phyloP scores from a whole-genome alignment of 345 rosid species.

The Mercurialis annua region DNA sequence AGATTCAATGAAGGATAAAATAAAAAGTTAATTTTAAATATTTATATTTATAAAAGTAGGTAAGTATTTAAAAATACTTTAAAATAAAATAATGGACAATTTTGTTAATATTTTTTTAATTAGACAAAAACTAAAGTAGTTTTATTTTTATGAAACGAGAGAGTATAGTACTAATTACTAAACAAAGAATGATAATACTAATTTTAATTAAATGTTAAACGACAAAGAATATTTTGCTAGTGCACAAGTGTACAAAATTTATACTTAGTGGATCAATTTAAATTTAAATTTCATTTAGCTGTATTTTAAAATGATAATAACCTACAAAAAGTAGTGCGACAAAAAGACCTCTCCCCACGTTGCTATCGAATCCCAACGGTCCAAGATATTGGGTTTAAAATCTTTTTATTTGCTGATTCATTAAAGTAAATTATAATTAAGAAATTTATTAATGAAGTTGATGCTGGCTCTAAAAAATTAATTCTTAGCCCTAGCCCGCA shows the following conservation, averaged over 20 bases:
- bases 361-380: conserved; percentile 14
- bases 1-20: too few species aligned
- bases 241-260: conserved; percentile 19
- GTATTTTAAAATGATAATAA: neutral
- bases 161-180: neutral
- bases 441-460: neutral
- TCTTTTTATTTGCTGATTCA: neutral
- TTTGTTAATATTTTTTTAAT: too few species aligned
- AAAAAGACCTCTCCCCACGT: conserved; percentile 5
- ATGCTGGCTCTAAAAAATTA: too few species aligned
- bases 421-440: too few species aligned
- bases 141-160: too few species aligned
- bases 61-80: too few species aligned
- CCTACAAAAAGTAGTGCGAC: neutral
- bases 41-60: too few species aligned
- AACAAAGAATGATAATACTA: neutral
- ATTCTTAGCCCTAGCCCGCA: too few species aligned
- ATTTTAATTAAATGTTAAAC: neutral
- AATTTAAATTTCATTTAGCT: neutral
- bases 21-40: too few species aligned
- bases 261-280: neutral
- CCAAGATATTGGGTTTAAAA: neutral
- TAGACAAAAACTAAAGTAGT: too few species aligned
- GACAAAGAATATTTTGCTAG: conserved; percentile 19
- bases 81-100: too few species aligned